Evolutionary conservation across 1,284 basidiomycete genomes (phyloP), one percentile per base, ranked within the genome.

Genomic region (Mycosarcoma mackinlayi): DNA sequence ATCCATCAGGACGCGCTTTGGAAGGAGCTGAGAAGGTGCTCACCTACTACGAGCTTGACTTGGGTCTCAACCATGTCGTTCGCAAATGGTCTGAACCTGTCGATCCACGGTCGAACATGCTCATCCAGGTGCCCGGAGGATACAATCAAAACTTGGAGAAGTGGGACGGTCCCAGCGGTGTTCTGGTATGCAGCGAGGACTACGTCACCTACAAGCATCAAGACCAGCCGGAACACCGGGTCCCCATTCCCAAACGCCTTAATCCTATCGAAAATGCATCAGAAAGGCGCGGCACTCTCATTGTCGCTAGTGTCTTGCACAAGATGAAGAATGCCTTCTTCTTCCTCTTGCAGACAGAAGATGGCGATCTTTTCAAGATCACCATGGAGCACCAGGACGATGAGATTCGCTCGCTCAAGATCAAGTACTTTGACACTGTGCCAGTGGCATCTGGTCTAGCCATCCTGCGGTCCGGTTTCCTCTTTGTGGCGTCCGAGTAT

Each of bases 401-500:
- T 37, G 77, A 80, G 38, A 70, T 82, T 35, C 52, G 59, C 21
- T 59, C 65, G 11, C 58, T 82, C 33, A 75, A 75, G 48, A 81
- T 82, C 70, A 80, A 81, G 57, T 82, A 82, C 62, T 82, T 82
- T 44, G 80, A 81, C 42, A 82, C 80, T 0, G 79, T 81, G 16
- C 79, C 80, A 0, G 65, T 80, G n/a, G 79, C 79, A 6, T 57
- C 73, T 2, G 65, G 64, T 5, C 65, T 82, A 6, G 63, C 50
- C 42, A 82, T 82, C 54, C 56, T 82, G 47, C 75, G 80, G 33
- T 76, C 79, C 6, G 80, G 80, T n/a, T 81, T 80, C 63, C 61
- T 82, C 11, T 79, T 75, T 39, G 78, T 82, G 25, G 79, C 80
- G 0, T 70, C 73, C 42, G 80, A 82, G 58, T 70, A 52, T 9